phyloP scores from a whole-genome alignment of 305 asterid genomes.

The Solanum hybrid region DNA sequence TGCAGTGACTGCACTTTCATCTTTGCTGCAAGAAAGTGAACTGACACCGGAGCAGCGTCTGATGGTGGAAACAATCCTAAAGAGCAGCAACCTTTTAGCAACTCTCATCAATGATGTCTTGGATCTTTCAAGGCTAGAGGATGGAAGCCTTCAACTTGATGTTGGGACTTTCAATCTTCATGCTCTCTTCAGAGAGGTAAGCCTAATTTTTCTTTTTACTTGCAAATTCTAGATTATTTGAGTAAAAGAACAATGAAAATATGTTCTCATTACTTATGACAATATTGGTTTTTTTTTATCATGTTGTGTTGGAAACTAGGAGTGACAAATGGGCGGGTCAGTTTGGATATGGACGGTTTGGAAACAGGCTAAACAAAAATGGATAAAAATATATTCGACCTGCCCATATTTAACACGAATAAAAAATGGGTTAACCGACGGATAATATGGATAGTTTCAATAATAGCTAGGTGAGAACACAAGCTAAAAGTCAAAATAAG shows the following conservation, averaged over 20 bases:
- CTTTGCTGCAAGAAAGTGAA: conserved; percentile 81
- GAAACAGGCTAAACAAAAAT: background rate
- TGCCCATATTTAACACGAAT: background rate
- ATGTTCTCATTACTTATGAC: background rate
- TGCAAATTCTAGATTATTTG: background rate
- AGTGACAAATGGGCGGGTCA: background rate
- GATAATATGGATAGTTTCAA: background rate
- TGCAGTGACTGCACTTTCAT: conserved; percentile 85
- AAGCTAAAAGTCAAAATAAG: background rate
- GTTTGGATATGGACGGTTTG: background rate
- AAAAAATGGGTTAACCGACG: background rate
- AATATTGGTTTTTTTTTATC: background rate
- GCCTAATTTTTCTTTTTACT: background rate
- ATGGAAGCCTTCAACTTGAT: conserved; percentile 92
- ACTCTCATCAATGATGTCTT: conserved; percentile 93
- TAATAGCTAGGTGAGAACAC: background rate
- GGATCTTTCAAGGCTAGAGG: conserved; percentile 98
- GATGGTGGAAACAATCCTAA: conserved; percentile 94
- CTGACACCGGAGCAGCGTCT: conserved; percentile 94
- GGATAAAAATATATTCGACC: background rate
- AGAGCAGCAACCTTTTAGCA: conserved; percentile 90
- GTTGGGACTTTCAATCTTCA: conserved; percentile 67
- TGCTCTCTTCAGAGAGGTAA: conserved; percentile 77
- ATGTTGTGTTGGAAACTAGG: conserved; percentile 7
- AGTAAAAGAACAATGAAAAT: background rate